Evolutionary conservation across 768 basidiomycete species (phyloP).

Genomic region (Pulveroboletus ravenelii): DNA sequence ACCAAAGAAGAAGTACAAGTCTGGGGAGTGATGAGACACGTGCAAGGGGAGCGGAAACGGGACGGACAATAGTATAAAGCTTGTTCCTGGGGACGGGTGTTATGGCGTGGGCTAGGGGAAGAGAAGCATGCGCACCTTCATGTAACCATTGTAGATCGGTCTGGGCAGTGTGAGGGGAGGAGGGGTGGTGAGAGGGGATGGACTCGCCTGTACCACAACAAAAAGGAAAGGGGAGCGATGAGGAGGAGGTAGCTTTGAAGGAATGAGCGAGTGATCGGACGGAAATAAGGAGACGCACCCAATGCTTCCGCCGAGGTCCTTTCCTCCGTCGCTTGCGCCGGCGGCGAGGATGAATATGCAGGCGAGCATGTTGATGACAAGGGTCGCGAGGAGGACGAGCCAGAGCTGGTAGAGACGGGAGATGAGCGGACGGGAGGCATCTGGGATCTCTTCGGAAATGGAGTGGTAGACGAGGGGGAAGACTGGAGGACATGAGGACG

Average conservation of each 20-base stretch:
- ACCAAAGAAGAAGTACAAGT: constrained; percentile 94
- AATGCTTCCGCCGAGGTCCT: constrained; percentile 78
- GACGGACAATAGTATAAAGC: constrained; percentile 85
- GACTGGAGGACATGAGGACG: constrained; percentile 46
- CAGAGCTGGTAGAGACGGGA: constrained; percentile 89
- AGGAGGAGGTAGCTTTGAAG: constrained; percentile 66
- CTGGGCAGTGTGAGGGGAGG: constrained; percentile 35
- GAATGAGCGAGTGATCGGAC: constrained; percentile 16
- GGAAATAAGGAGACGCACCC: constrained; percentile 46
- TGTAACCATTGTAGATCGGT: constrained; percentile 96
- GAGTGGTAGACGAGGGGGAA: constrained; percentile 94
- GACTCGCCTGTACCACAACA: constrained; percentile 90
- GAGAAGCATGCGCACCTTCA: constrained; percentile 61
- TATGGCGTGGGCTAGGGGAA: constrained; percentile 24
- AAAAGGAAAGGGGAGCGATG: constrained; percentile 76
- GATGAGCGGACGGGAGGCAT: constrained; percentile 71
- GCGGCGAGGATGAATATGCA: constrained; percentile 82
- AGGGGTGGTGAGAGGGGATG: constrained; percentile 6
- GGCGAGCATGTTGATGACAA: constrained; percentile 86
- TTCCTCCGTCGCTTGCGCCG: constrained; percentile 69
- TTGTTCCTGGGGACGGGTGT: constrained; percentile 63
- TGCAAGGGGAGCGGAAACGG: constrained; percentile 10
- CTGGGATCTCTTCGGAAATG: constrained; percentile 85
- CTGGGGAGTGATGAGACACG: constrained; percentile 37
- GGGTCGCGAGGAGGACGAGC: constrained; percentile 79